These are phyloP conservation scores for Ottelia alismoides DNA, from an alignment of 106 monocot species.

Conservation along the genomic window DNA sequence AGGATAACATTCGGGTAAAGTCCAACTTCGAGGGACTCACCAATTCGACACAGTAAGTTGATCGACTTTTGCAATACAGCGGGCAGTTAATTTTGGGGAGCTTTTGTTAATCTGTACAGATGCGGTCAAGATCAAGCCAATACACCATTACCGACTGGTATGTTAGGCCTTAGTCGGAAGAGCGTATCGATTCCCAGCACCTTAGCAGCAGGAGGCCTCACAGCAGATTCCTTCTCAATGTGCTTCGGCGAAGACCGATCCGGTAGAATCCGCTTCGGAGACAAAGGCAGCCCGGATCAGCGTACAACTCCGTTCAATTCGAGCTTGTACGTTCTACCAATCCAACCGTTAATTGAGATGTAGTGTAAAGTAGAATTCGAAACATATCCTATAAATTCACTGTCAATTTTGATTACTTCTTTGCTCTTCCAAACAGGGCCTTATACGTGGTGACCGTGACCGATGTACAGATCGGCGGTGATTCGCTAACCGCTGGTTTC, in stretches of 20 bases:
- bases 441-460: conserved; percentile 52
- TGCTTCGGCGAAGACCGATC: conserved; percentile 53
- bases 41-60: neutral
- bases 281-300: conserved; percentile 70
- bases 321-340: no score
- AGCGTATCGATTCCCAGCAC: conserved; percentile 73
- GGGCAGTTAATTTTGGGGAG: no score
- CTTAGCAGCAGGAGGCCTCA: conserved; percentile 50
- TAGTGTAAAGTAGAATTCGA: neutral
- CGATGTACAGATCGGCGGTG: conserved; percentile 35
- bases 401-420: neutral
- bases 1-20: conserved; percentile 67
- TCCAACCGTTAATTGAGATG: no score
- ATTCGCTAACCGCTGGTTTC: conserved; percentile 19
- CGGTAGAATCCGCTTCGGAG: conserved; percentile 87
- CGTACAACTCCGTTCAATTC: conserved; percentile 57
- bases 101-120: conserved; percentile 39
- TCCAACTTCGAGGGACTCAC: neutral
- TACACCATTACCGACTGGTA: conserved; percentile 73
- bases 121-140: conserved; percentile 81
- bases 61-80: neutral
- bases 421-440: conserved; percentile 14
- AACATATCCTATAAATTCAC: neutral
- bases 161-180: conserved; percentile 80
- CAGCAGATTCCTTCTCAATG: conserved; percentile 85